A percentile compares a stretch with the other conserved stretches of the same genome.
These are phyloP conservation scores for Metschnikowia dekortorum DNA, from an alignment of 805 yeast genomes.

Conservation along the genomic window DNA sequence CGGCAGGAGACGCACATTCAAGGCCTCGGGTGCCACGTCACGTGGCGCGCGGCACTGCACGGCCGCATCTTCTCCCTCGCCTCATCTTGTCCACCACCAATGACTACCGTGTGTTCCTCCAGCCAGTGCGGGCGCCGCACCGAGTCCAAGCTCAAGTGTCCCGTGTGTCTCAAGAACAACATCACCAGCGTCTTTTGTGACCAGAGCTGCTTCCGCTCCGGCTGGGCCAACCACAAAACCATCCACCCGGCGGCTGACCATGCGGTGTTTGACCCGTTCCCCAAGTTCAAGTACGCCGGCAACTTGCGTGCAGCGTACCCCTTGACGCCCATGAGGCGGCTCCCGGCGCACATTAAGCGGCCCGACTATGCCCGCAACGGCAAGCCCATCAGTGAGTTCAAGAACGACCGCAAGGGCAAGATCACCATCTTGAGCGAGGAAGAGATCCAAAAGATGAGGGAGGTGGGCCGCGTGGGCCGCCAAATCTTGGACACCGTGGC, in stretches of 20 bases:
- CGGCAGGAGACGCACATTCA: no score
- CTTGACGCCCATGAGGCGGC: constrained; percentile 59
- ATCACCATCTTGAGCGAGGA: constrained; percentile 62
- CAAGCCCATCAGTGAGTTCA: constrained; percentile 71
- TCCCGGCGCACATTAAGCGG: constrained; percentile 64
- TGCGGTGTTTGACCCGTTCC: constrained; percentile 79
- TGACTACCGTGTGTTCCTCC: constrained; percentile 53
- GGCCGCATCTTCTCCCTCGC: neutral
- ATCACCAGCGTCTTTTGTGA: constrained; percentile 67
- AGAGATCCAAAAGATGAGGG: constrained; percentile 69
- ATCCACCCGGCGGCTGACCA: constrained; percentile 60
- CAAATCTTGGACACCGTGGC: constrained; percentile 90
- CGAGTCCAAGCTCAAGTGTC: constrained; percentile 75
- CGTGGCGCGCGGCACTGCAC: neutral
- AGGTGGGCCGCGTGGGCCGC: constrained; percentile 72
- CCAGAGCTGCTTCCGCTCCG: constrained; percentile 74
- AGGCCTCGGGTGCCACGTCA: neutral
- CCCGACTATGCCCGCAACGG: constrained; percentile 89
- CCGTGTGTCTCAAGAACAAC: constrained; percentile 78
- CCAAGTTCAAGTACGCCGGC: constrained; percentile 72
- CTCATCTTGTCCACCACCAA: neutral
- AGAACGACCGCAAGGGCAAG: constrained; percentile 61
- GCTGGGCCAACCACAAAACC: constrained; percentile 71
- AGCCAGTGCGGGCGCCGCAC: constrained; percentile 84
- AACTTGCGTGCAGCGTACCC: constrained; percentile 76